A percentile compares a stretch with the other conserved stretches of the same genome.
These are phyloP conservation scores for Saitozyma sp. DNA, from an alignment of 768 basidiomycete genomes.

Conservation along the genomic window DNA sequence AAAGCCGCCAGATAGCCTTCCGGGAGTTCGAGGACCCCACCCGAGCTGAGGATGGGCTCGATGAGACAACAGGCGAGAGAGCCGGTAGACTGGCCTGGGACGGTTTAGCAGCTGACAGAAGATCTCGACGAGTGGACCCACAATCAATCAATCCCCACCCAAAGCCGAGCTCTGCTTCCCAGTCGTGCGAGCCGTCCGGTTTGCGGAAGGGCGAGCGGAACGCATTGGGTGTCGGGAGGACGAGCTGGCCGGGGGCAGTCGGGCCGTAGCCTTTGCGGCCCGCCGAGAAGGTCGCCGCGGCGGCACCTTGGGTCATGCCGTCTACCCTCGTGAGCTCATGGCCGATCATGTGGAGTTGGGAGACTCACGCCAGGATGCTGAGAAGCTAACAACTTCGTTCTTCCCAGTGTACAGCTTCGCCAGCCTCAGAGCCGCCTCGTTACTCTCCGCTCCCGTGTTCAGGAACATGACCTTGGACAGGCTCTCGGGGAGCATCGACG, in stretches of 20 bases:
- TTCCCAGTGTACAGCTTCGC: constrained; percentile 41
- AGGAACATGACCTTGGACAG: constrained; percentile 35
- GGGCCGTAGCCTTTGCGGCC: constrained; percentile 24
- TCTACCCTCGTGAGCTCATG: constrained; percentile 9
- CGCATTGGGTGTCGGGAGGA: constrained; percentile 30
- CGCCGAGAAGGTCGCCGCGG: constrained; percentile 20
- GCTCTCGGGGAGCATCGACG: constrained; percentile 20
- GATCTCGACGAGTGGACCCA: constrained; percentile 4
- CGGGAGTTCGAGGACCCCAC: constrained; percentile 38
- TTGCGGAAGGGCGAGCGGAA: constrained; percentile 30
- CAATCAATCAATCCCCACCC: constrained; percentile 40
- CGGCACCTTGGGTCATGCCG: constrained; percentile 22
- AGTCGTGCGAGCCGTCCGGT: constrained; percentile 35
- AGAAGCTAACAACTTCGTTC: constrained; percentile 33
- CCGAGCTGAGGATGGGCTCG: constrained; percentile 41
- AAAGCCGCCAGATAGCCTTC: constrained; percentile 34
- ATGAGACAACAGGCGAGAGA: constrained; percentile 29
- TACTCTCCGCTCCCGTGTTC: constrained; percentile 33
- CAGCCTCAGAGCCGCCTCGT: constrained; percentile 36
- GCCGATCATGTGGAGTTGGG: not conserved
- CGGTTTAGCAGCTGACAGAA: not conserved
- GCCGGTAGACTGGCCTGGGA: constrained; percentile 32
- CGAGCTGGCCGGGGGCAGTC: constrained; percentile 17
- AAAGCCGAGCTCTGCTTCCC: constrained; percentile 36
- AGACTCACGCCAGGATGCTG: constrained; percentile 28